Conservation (phyloP, 2,329 filamentous ascomycete genomes). For the Ophiostoma sp. region DNA sequence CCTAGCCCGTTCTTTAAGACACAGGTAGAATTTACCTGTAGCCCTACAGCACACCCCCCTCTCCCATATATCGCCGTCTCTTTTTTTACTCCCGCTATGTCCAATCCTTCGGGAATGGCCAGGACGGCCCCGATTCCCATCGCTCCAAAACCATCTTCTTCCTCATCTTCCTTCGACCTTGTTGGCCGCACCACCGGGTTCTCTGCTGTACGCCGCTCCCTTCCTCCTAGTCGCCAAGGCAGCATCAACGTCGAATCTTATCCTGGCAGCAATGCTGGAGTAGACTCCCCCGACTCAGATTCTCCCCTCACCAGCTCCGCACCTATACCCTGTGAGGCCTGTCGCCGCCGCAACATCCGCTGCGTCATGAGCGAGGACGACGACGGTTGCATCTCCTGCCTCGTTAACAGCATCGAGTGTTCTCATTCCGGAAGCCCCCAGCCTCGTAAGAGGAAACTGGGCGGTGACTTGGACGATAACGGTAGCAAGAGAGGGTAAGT, state of each 20-base stretch:
- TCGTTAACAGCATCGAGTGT: slow-evolving; percentile 71
- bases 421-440: slow-evolving; percentile 72
- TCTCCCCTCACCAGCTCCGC: slow-evolving; percentile 41
- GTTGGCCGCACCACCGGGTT: slow-evolving; percentile 21
- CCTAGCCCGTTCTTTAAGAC: not conserved
- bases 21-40: slow-evolving; percentile 3
- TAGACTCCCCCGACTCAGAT: slow-evolving; percentile 49
- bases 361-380: slow-evolving; percentile 72
- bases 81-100: slow-evolving; percentile 41
- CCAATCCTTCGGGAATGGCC: slow-evolving; percentile 48
- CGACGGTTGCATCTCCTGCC: slow-evolving; percentile 69
- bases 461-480: slow-evolving; percentile 57
- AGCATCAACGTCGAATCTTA: slow-evolving; percentile 47
- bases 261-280: slow-evolving; percentile 47
- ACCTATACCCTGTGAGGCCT: slow-evolving; percentile 63
- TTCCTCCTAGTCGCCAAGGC: slow-evolving; percentile 42
- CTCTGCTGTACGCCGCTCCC: slow-evolving; percentile 28
- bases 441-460: slow-evolving; percentile 73
- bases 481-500: slow-evolving; percentile 59
- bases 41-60: slow-evolving; percentile 15
- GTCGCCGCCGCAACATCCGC: slow-evolving; percentile 65
- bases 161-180: slow-evolving; percentile 36
- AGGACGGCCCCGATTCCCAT: slow-evolving; percentile 62
- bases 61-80: slow-evolving; percentile 16
- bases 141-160: slow-evolving; percentile 48